These are phyloP conservation scores for Coriolopsis trogii DNA, from an alignment of 1,284 basidiomycete genomes.

Conservation along the genomic window DNA sequence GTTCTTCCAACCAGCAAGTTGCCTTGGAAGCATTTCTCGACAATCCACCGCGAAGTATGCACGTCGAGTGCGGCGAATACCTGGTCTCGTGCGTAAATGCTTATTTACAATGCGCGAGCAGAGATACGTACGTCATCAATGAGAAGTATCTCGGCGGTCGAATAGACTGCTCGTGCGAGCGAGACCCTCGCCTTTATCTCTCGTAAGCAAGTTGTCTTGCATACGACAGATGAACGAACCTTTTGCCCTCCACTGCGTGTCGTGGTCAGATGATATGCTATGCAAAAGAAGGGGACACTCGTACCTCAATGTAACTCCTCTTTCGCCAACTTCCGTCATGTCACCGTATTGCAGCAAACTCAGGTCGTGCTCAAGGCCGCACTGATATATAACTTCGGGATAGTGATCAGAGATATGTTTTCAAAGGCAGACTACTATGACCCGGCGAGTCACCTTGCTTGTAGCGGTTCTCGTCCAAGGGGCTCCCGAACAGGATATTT, in stretches of 20 bases:
- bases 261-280: background rate
- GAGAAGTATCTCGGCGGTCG: slow-evolving; percentile 60
- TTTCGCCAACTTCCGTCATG: slow-evolving; percentile 69
- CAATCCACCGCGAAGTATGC: slow-evolving; percentile 75
- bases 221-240: no score
- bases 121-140: slow-evolving; percentile 53
- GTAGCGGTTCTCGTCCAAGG: slow-evolving; percentile 44
- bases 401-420: slow-evolving; percentile 16
- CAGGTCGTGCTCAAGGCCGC: slow-evolving; percentile 64
- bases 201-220: no score
- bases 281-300: background rate
- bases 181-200: slow-evolving; percentile 67
- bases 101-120: no score
- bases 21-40: slow-evolving; percentile 74
- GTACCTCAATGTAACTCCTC: slow-evolving; percentile 56
- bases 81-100: no score
- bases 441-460: slow-evolving; percentile 38
- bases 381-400: slow-evolving; percentile 59
- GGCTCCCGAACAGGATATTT: slow-evolving; percentile 47
- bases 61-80: slow-evolving; percentile 55
- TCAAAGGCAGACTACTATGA: background rate
- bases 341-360: slow-evolving; percentile 73
- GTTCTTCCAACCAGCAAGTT: slow-evolving; percentile 70
- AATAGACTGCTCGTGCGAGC: slow-evolving; percentile 72
- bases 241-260: slow-evolving; percentile 69